These are phyloP conservation scores for Fusarium hostae DNA, from an alignment of 2,329 filamentous ascomycete species.

Conservation along the genomic window DNA sequence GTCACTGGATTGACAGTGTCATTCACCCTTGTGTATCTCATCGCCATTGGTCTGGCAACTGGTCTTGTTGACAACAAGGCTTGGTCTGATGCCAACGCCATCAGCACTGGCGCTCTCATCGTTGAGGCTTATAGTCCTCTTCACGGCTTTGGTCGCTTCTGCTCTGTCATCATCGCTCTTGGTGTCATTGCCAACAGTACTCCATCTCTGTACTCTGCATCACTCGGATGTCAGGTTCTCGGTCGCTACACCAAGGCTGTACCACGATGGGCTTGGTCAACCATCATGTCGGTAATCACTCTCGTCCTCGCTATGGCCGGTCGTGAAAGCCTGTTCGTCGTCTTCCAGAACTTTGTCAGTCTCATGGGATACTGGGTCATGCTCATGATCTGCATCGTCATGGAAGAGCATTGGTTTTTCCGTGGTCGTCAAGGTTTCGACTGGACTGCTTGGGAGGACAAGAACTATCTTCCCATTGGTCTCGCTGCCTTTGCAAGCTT, in stretches of 20 bases:
- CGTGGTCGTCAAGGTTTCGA: constrained; percentile 55
- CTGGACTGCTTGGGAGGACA: constrained; percentile 59
- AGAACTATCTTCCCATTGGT: constrained; percentile 56
- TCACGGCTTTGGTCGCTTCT: constrained; percentile 66
- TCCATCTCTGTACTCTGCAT: constrained; percentile 66
- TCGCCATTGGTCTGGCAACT: constrained; percentile 63
- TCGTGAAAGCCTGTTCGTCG: constrained; percentile 63
- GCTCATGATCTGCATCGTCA: constrained; percentile 61
- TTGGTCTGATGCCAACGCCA: constrained; percentile 63
- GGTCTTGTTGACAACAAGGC: constrained; percentile 60
- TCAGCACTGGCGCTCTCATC: constrained; percentile 66
- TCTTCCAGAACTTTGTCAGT: constrained; percentile 64
- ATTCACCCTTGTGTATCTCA: constrained; percentile 76
- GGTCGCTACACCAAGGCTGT: constrained; percentile 63
- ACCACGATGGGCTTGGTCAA: constrained; percentile 64
- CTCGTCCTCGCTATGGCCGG: constrained; percentile 67
- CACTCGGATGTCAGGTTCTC: constrained; percentile 69
- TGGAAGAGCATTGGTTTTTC: constrained; percentile 58
- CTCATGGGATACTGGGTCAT: constrained; percentile 67
- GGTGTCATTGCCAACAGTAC: constrained; percentile 66
- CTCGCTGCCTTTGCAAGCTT: constrained; percentile 58
- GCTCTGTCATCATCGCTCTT: constrained; percentile 65
- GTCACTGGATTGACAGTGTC: constrained; percentile 70
- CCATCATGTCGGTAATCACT: constrained; percentile 64
- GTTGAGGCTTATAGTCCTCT: constrained; percentile 65